Percentiles rank a stretch among this genome's conserved stretches.
These are phyloP conservation scores for Fagus sylvatica DNA, from an alignment of 306 rosid genomes.

Conservation along the genomic window DNA sequence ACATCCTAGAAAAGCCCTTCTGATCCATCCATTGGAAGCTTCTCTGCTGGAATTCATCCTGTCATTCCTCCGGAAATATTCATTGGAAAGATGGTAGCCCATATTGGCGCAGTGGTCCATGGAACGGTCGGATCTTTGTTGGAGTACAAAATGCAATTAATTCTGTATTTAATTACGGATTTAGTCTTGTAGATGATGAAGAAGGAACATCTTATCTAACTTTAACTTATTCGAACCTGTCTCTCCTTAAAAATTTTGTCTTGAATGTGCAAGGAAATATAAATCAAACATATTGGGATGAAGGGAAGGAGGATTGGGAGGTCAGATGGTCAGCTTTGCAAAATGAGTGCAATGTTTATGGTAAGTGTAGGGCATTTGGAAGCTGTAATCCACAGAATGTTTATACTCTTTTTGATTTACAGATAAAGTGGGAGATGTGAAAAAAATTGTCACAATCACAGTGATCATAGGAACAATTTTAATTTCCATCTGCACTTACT, in stretches of 20 bases:
- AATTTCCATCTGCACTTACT: too few relatives aligned
- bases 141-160: conserved; percentile 25
- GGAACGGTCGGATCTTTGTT: conserved; percentile 44
- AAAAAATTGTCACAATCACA: too few relatives aligned
- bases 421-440: not conserved
- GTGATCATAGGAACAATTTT: too few relatives aligned
- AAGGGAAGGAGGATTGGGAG: not conserved
- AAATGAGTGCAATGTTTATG: conserved; percentile 35
- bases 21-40: conserved; percentile 33
- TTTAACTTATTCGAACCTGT: not conserved
- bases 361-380: conserved; percentile 28
- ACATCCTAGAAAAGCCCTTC: conserved; percentile 36
- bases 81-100: conserved; percentile 43
- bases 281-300: not conserved
- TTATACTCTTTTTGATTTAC: conserved; percentile 34
- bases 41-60: conserved; percentile 20
- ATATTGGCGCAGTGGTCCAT: conserved; percentile 53
- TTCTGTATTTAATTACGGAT: conserved; percentile 2
- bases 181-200: not conserved
- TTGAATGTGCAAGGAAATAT: conserved; percentile 20
- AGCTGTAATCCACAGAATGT: not conserved
- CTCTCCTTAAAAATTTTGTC: not conserved
- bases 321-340: not conserved
- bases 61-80: conserved; percentile 11
- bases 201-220: not conserved